Evolutionary conservation across 495 filamentous ascomycete species (phyloP).

Genomic region (Friedmanniomyces simplex): DNA sequence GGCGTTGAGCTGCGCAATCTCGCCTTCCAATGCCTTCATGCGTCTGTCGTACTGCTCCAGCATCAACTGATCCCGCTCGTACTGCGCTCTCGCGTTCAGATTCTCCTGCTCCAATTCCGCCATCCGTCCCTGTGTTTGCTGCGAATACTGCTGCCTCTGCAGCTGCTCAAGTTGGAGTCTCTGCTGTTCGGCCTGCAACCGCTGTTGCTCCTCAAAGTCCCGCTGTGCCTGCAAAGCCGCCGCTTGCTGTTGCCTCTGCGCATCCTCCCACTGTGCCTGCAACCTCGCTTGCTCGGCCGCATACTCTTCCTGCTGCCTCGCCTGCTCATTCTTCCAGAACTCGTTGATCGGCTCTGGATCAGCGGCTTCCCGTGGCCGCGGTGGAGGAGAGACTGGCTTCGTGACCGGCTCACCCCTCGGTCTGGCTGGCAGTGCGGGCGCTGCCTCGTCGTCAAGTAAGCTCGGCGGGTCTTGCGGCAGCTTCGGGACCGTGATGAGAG

Average conservation of each 20-base stretch:
- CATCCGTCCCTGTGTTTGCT: slow-evolving; percentile 84
- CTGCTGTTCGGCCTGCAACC: slow-evolving; percentile 78
- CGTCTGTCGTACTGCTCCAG: slow-evolving; percentile 91
- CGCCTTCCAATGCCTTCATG: slow-evolving; percentile 83
- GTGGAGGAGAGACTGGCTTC: slow-evolving; percentile 54
- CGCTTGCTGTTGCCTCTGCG: slow-evolving; percentile 70
- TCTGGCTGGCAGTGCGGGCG: slow-evolving; percentile 68
- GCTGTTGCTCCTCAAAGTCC: slow-evolving; percentile 93
- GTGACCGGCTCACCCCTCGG: slow-evolving; percentile 54
- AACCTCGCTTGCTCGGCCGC: slow-evolving; percentile 84
- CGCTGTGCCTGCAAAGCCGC: slow-evolving; percentile 71
- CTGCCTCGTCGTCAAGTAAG: slow-evolving; percentile 58
- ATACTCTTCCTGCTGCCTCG: slow-evolving; percentile 82
- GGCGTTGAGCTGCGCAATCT: slow-evolving; percentile 67
- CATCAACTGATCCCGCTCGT: slow-evolving; percentile 93
- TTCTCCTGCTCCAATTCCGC: slow-evolving; percentile 94
- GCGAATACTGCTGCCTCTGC: slow-evolving; percentile 72
- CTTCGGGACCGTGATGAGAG: slow-evolving; percentile 90
- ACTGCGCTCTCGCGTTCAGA: slow-evolving; percentile 84
- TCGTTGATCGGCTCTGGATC: slow-evolving; percentile 94
- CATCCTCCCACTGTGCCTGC: slow-evolving; percentile 65
- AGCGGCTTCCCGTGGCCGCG: slow-evolving; percentile 42
- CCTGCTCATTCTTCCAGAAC: slow-evolving; percentile 92
- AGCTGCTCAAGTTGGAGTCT: slow-evolving; percentile 82
- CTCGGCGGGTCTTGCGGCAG: slow-evolving; percentile 87